These are phyloP conservation scores for Lepidium sativum DNA, from an alignment of 345 rosid species.

Conservation along the genomic window DNA sequence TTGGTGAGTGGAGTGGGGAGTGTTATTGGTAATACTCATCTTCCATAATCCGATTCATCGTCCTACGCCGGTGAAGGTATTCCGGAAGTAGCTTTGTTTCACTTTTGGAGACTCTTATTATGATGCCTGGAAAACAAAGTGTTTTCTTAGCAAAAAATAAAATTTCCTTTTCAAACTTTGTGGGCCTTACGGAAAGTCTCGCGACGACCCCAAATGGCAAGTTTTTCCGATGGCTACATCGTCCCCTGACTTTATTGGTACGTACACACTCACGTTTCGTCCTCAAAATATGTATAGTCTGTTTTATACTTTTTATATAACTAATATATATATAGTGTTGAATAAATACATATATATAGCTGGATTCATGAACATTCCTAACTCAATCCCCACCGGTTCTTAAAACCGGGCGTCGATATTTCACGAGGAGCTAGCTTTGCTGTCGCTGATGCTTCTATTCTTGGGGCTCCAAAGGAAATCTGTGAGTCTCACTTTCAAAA, in stretches of 20 bases:
- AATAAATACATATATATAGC: background rate
- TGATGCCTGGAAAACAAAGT: slow-evolving; percentile 22
- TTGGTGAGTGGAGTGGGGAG: slow-evolving; percentile 1
- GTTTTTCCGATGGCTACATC: slow-evolving; percentile 27
- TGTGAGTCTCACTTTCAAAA: too few relatives aligned
- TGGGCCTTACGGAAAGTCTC: slow-evolving; percentile 34
- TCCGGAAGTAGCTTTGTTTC: slow-evolving; percentile 3
- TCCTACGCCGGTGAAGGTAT: slow-evolving; percentile 7
- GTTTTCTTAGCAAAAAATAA: background rate
- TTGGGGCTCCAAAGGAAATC: too few relatives aligned
- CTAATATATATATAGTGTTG: too few relatives aligned
- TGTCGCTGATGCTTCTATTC: slow-evolving; percentile 19
- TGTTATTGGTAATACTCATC: background rate
- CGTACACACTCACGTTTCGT: background rate
- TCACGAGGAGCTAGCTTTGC: slow-evolving; percentile 26
- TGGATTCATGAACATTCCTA: slow-evolving; percentile 18
- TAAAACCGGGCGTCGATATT: background rate
- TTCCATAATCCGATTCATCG: background rate
- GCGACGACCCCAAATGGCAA: slow-evolving; percentile 27
- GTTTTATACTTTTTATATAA: too few relatives aligned
- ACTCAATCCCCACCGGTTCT: slow-evolving; percentile 17
- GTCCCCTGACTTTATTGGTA: slow-evolving; percentile 36
- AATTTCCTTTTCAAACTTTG: background rate
- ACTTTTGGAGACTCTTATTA: slow-evolving; percentile 24
- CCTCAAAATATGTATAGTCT: too few relatives aligned